Percentiles rank a stretch among this genome's conserved stretches.
phyloP scores from a whole-genome alignment of 2,329 filamentous ascomycete genomes.

The Westerdykella aurantiaca region DNA sequence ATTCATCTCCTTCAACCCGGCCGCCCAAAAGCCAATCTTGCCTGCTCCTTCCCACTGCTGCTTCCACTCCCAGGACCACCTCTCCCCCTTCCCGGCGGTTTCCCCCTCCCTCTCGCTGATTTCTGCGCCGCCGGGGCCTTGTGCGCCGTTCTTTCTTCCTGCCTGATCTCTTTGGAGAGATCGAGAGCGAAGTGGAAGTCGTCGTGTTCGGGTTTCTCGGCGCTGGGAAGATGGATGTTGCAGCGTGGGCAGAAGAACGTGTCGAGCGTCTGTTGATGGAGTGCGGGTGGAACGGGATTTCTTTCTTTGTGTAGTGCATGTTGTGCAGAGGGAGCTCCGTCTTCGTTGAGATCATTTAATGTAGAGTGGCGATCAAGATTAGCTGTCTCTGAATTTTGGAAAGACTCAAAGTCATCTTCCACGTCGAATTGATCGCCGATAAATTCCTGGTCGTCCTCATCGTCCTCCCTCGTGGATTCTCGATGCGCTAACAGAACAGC shows the following conservation, averaged over 20 bases:
- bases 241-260: conserved; percentile 60
- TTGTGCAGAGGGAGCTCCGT: conserved; percentile 9
- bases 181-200: conserved; percentile 96
- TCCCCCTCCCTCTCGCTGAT: conserved; percentile 29
- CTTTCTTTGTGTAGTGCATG: background rate
- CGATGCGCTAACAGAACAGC: conserved; percentile 24
- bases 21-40: conserved; percentile 40
- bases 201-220: conserved; percentile 66
- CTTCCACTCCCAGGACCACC: conserved; percentile 12
- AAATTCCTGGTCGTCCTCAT: conserved; percentile 15
- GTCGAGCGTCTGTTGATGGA: conserved; percentile 12
- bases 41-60: conserved; percentile 41
- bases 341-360: background rate
- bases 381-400: too few species aligned
- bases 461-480: conserved; percentile 21
- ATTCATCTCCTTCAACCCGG: too few species aligned
- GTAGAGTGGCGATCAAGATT: background rate
- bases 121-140: conserved; percentile 13
- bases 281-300: background rate
- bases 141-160: conserved; percentile 20
- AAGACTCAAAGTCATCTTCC: background rate
- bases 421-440: background rate
- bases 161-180: conserved; percentile 57
- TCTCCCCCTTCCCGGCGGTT: conserved; percentile 28
- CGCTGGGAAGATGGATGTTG: conserved; percentile 52